Evolutionary conservation across 75 land plant genomes (phyloP).

Genomic region (Sequoiadendron giganteum): DNA sequence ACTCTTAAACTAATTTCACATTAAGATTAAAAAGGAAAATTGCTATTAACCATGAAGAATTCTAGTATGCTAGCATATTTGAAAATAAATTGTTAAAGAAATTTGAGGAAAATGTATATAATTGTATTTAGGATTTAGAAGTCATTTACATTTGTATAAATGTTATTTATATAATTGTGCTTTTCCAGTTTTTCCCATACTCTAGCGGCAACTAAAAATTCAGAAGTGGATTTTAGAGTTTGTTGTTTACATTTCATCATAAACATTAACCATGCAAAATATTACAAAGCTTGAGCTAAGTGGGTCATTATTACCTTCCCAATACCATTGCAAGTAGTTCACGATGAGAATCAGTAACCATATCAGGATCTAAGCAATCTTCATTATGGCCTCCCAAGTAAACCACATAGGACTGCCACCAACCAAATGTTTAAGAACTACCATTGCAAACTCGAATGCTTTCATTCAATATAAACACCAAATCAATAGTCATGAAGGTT

Average conservation of each 20-base stretch:
- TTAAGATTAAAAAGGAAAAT: no score
- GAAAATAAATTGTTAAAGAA: no score
- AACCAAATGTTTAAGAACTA: not conserved
- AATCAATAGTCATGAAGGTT: not conserved
- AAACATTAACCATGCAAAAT: not conserved
- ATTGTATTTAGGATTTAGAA: no score
- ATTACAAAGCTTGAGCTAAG: not conserved
- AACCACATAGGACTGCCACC: conserved; percentile 28
- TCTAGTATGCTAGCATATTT: no score
- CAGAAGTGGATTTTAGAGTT: not conserved
- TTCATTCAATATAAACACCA: not conserved
- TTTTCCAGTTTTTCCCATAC: no score
- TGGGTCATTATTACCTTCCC: conserved; percentile 14
- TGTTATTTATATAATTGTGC: no score
- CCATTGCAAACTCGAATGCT: not conserved
- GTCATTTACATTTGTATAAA: no score
- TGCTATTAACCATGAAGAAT: no score
- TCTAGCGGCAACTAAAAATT: no score
- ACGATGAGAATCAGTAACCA: conserved; percentile 16
- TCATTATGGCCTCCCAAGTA: conserved; percentile 23
- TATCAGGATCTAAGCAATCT: not conserved
- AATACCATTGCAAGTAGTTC: conserved; percentile 15
- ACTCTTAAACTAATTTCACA: no score
- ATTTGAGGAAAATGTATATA: no score
- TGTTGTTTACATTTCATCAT: not conserved